Evolutionary conservation across 148 eudicot species (phyloP), one percentile per base, ranked within the genome.

Genomic region (Vaccinium corymbosum): DNA sequence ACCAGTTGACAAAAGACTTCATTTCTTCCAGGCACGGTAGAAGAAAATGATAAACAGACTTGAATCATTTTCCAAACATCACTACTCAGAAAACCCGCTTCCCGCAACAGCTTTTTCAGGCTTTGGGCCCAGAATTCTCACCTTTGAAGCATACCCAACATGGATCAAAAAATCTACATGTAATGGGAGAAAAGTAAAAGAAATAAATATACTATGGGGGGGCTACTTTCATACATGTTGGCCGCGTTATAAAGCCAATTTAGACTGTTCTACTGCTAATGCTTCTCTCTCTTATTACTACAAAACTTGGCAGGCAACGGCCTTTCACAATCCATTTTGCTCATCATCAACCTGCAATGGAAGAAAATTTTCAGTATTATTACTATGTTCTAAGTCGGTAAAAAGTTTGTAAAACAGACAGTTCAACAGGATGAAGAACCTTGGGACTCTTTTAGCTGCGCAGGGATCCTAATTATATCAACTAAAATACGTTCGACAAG

Each of bases 271-370:
- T 42, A 22, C 13, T 9, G 19, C 22, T 22, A 56, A 59, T 9
- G 25, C 32, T 29, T 35, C 3, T 11, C 15, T 66, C 55, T 68
- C 78, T 78, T 52, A 19, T 53, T 10, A 22, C 78, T 84, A 79
- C 85, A 78, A 66, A 78, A 78, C 71, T 84, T 56, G 13, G 86
- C 73, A 15, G 77, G 68, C 86, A 52, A 64, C 73, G 53, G 86
- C 20, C 52, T 71, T 12, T 32, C 51, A 42, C 46, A 46, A 71
- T 17, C 22, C 51, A 74, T 42, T 56, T 61, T 35, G 35, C 57
- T 53, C 13, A 10, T 6, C 3, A 50, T 77, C 81, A 77, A 53
- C 80, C 85, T 83, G 85, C 46, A 76, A 83, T 42, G 19, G 56
- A 46, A 38, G 48, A 7, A 83, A 56, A 76, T 14, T 83, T 42